These are phyloP conservation scores for Dendrobium huoshanense DNA, from an alignment of 106 monocot genomes.

Conservation along the genomic window DNA sequence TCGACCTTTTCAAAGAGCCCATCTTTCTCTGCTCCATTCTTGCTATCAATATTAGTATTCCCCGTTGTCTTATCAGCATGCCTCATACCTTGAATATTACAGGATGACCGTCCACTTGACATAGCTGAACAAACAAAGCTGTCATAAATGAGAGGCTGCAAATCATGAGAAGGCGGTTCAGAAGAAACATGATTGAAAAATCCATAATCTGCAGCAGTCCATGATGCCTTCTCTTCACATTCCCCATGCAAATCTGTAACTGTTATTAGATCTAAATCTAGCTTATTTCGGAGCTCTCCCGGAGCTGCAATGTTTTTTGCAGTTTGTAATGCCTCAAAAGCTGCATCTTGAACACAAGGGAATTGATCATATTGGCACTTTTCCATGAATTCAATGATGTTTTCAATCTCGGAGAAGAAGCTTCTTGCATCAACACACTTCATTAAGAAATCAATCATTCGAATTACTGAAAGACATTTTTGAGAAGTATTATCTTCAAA, in stretches of 20 bases:
- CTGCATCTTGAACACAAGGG: conserved; percentile 68
- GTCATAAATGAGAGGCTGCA: conserved; percentile 39
- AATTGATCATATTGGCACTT: conserved; percentile 45
- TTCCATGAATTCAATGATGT: conserved; percentile 58
- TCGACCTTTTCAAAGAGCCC: conserved; percentile 30
- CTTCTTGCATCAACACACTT: conserved; percentile 82
- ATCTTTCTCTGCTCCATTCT: conserved; percentile 55
- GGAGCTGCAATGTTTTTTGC: conserved; percentile 34
- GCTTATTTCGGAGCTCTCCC: conserved; percentile 30
- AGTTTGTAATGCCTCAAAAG: conserved; percentile 70
- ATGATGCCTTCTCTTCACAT: conserved; percentile 9
- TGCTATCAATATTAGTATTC: conserved; percentile 24
- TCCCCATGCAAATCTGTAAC: conserved; percentile 21
- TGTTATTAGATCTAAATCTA: conserved; percentile 24
- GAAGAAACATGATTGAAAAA: neutral
- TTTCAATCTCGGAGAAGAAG: conserved; percentile 54
- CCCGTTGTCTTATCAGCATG: conserved; percentile 43
- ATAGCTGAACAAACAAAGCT: conserved; percentile 27
- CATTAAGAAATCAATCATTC: conserved; percentile 86
- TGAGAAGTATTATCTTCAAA: conserved; percentile 54
- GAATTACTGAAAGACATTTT: conserved; percentile 68
- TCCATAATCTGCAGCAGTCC: neutral
- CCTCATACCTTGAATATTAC: conserved; percentile 19
- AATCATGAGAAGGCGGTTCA: conserved; percentile 43
- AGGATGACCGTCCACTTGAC: conserved; percentile 36